Percentiles rank a stretch among this genome's conserved stretches.
phyloP scores from a whole-genome alignment of 2,329 filamentous ascomycete genomes.

The Bertia moriformis region DNA sequence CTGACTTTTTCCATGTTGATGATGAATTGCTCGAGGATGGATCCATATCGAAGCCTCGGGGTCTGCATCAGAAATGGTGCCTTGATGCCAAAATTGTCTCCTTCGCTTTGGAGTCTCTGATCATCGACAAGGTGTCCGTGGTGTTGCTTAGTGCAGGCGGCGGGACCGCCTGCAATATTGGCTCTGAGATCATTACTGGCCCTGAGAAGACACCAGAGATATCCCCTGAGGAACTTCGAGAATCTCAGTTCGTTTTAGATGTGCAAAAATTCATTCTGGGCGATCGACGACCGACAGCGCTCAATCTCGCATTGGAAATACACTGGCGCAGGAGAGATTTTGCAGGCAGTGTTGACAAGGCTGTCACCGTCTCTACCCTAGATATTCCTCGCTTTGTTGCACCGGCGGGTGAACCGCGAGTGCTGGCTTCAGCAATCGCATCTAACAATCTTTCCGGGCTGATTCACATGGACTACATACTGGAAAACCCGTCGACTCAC shows the following conservation, averaged over 20 bases:
- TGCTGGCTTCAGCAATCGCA: slow-evolving; percentile 31
- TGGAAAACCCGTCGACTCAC: slow-evolving; percentile 52
- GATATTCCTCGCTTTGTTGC: slow-evolving; percentile 40
- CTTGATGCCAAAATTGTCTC: slow-evolving; percentile 38
- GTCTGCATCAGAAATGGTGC: slow-evolving; percentile 41
- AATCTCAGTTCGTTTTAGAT: slow-evolving; percentile 33
- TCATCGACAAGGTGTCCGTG: slow-evolving; percentile 33
- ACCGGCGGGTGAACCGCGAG: slow-evolving; percentile 43
- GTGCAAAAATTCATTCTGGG: slow-evolving; percentile 39
- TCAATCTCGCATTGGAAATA: slow-evolving; percentile 37
- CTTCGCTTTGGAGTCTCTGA: slow-evolving; percentile 35
- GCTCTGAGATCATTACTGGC: slow-evolving; percentile 13
- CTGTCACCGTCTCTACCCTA: slow-evolving; percentile 25
- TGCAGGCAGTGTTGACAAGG: slow-evolving; percentile 11
- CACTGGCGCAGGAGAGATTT: slow-evolving; percentile 32
- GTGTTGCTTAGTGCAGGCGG: slow-evolving; percentile 29
- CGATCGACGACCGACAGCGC: slow-evolving; percentile 35
- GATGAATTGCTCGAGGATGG: slow-evolving; percentile 14
- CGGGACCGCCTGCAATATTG: slow-evolving; percentile 27
- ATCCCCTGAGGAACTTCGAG: slow-evolving; percentile 28
- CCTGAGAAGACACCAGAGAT: slow-evolving; percentile 16
- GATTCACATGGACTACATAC: slow-evolving; percentile 33
- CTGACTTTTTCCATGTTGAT: slow-evolving; percentile 38
- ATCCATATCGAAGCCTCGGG: slow-evolving; percentile 18
- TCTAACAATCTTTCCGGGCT: slow-evolving; percentile 17